phyloP scores from a whole-genome alignment of 192 early-diverging fungal species.

The Backusella morwellensis region DNA sequence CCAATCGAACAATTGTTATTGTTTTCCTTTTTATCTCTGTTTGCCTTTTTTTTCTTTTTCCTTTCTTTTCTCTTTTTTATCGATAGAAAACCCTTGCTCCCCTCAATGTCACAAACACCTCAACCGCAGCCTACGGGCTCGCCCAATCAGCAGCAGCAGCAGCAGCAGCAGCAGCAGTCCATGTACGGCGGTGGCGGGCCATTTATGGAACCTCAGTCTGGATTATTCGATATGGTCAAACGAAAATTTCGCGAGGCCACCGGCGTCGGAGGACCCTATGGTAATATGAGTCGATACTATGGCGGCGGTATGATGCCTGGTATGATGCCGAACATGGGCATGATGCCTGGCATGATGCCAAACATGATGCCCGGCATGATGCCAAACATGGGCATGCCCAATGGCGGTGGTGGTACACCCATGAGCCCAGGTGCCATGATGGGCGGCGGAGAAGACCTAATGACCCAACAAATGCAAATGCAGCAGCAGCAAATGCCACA shows the following conservation, averaged over 20 bases:
- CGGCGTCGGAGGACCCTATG: neutral
- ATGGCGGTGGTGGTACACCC: neutral
- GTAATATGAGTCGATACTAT: neutral
- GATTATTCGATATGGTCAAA: neutral
- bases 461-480: conserved; percentile 6
- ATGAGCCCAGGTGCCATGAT: conserved; percentile 2
- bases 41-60: neutral
- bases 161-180: neutral
- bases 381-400: neutral
- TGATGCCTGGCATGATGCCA: neutral
- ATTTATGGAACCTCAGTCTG: conserved; percentile 2
- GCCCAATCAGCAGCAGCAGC: neutral
- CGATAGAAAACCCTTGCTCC: no score
- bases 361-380: neutral
- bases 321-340: neutral
- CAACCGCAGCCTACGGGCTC: neutral
- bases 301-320: neutral
- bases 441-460: neutral
- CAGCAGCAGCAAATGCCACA: conserved; percentile 2
- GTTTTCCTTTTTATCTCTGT: neutral
- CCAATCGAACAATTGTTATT: conserved; percentile 2
- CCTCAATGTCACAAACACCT: neutral
- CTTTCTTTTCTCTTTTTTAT: neutral
- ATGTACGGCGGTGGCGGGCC: neutral
- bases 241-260: neutral